Evolutionary conservation across 2,329 filamentous ascomycete genomes (phyloP), one percentile per base, ranked within the genome.

Genomic region (Penicillium capsulatum): DNA sequence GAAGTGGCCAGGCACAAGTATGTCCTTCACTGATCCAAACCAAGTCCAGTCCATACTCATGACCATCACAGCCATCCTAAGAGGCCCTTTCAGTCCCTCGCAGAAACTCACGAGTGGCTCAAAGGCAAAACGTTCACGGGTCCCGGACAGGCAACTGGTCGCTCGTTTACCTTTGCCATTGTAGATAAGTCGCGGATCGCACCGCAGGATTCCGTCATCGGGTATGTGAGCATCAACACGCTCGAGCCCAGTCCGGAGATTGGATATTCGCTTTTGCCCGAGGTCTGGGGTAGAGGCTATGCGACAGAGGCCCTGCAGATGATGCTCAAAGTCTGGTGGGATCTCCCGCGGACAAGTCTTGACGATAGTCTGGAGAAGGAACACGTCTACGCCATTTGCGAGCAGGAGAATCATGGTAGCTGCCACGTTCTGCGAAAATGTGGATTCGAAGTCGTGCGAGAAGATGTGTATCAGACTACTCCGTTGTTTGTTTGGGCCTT

Each of bases 271-370:
- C 20, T 59, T 8, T 47, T 49, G 28, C 57, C 54, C 1, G 47
- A 50, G 22, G 30, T 28, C 8, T 60, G 57, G 57, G 49, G 51
- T 0, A 57, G 53, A 14, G 57, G 56, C n/a, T 54, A 47, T 15
- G 55, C 55, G 7, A 60, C 56, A 2, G 57, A 60, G 17, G 50
- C 56, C 8, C 32, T 60, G 28, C 31, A 36, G 3, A 29, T 52
- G 35, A 17, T 58, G 34, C 26, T 57, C 16, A 48, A 49, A 27
- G 38, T 48, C 36, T 60, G 57, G 57, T 60, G 57, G 54, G 32
- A 37, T 3, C 28, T 59, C 8, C 46, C 45, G 3, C n/a, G 30
- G 50, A 10, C 28, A 34, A 4, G 31, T 13, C 14, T 13, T 15
- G 31, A 17, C 15, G 13, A 3, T 34, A 17, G 19, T 14, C 10